These are phyloP conservation scores for Nicotiana tomentosiformis DNA, from an alignment of 257 asterid species.

Conservation along the genomic window DNA sequence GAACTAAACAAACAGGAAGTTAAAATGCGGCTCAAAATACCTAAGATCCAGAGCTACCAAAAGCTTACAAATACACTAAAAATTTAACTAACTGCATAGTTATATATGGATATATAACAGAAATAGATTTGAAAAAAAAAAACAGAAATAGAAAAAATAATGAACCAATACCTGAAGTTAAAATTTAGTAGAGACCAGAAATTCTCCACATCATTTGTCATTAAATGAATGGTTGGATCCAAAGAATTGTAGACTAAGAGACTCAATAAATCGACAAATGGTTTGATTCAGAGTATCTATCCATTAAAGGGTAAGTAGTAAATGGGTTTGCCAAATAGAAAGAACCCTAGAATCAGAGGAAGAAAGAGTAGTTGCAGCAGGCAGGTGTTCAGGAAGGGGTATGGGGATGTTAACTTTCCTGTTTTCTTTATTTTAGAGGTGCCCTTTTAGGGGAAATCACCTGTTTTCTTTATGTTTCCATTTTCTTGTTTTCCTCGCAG, in stretches of 20 bases:
- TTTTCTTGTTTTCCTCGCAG: too few relatives aligned
- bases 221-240: not conserved
- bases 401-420: not conserved
- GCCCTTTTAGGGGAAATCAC: not conserved
- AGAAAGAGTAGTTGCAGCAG: not conserved
- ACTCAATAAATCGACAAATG: not conserved
- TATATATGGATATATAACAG: not conserved
- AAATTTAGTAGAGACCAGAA: not conserved
- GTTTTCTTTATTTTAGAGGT: not conserved
- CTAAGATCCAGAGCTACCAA: slow-evolving; percentile 4
- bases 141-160: not conserved
- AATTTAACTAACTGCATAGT: not conserved
- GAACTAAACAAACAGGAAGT: not conserved
- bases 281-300: not conserved
- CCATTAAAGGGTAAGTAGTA: not conserved
- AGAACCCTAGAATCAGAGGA: not conserved
- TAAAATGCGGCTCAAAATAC: slow-evolving; percentile 3
- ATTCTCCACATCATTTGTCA: slow-evolving; percentile 2
- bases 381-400: too few relatives aligned
- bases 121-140: not conserved
- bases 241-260: not conserved
- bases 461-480: too few relatives aligned
- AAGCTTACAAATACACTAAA: not conserved
- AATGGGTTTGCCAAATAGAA: not conserved
- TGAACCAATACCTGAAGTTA: slow-evolving; percentile 4